Base-by-base conservation (phyloP, 2,329 filamentous ascomycete genomes). In the Alternaria infectoria region DNA sequence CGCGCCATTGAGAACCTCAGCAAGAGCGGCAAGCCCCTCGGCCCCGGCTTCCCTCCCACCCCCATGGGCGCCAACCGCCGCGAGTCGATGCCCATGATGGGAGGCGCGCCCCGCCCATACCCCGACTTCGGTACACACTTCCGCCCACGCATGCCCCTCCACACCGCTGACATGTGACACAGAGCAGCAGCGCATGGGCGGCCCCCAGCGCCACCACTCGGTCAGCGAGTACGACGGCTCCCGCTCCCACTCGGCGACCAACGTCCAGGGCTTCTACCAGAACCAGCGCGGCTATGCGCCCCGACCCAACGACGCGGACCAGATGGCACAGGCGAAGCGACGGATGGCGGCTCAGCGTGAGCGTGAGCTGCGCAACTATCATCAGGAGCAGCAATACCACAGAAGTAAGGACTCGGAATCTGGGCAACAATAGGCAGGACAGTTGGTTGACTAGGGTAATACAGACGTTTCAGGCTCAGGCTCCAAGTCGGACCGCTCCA, bases 341-440 rank as follows among this genome's bases (percentile, higher is more conserved):
- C 92, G 95, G 86, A 96, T 98, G 93, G 96, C 96, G 78, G 96
- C 96, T 81, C 96, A 98, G 85, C 93, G 96, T 83, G 96, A 99
- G 87, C 92, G 95, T 83, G 96, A 99, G 86, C 90, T 99, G 83
- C 93, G 96, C 83, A 99, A 98, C 85, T 97, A 98, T 85, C 96
- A 99, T 85, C 96, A 97, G 85, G 96, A 99, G 89, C 96, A 99
- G 89, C 96, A 99, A 89, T 98, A 97, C 85, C 97, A 98, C 87
- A 91, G 95, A 93, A 97, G 96, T 98, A 93, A 89, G 91, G 89
- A 89, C 83, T 88, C 89, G 88, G 87, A 86, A 88, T 88, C 87
- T 87, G 88, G 91, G 90, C 88, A 87, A 85, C 80, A 84, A 83
- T 84, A 80, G 77, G 72, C 72, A 77, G 74, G 73, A 74, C 69